Evolutionary conservation across 371 early-diverging fungal species (phyloP).

Genomic region (Sporodiniella umbellata): DNA sequence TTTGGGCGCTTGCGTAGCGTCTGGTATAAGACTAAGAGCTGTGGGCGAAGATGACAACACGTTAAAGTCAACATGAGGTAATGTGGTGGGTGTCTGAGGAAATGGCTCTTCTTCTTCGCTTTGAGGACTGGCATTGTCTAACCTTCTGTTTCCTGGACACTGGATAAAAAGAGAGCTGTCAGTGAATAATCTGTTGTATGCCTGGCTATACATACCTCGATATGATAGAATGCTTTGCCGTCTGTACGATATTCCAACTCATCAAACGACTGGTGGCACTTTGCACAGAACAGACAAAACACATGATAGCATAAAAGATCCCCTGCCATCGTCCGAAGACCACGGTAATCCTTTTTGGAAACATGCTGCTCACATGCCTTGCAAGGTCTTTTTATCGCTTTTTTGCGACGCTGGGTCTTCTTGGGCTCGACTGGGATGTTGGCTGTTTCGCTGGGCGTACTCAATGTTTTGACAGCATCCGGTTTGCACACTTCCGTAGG

Average conservation of each 20-base stretch:
- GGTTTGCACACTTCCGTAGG: not conserved
- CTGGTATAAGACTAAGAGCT: not conserved
- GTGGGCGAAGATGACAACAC: conserved; percentile 4
- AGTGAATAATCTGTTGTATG: not conserved
- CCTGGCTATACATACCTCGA: too few relatives aligned
- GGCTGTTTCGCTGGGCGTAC: too few relatives aligned
- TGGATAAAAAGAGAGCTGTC: not conserved
- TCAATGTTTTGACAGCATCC: not conserved
- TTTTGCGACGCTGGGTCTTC: conserved; percentile 9
- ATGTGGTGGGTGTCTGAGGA: conserved; percentile 14
- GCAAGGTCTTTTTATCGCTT: conserved; percentile 16
- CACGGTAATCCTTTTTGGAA: conserved; percentile 25
- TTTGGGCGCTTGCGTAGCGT: too few relatives aligned
- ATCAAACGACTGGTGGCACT: conserved; percentile 16
- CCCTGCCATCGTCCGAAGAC: conserved; percentile 11
- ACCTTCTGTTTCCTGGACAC: not conserved
- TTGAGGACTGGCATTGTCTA: conserved; percentile 2
- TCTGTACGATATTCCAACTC: conserved; percentile 40
- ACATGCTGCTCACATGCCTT: conserved; percentile 22
- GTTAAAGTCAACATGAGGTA: conserved; percentile 7
- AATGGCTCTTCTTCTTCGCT: conserved; percentile 22
- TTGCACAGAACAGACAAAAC: conserved; percentile 17
- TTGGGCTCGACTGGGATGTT: conserved; percentile 4
- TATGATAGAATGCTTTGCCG: conserved; percentile 41
- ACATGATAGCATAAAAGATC: conserved; percentile 15